These are phyloP conservation scores for Xylaria hypoxylon DNA, from an alignment of 2,329 filamentous ascomycete genomes.

Conservation along the genomic window DNA sequence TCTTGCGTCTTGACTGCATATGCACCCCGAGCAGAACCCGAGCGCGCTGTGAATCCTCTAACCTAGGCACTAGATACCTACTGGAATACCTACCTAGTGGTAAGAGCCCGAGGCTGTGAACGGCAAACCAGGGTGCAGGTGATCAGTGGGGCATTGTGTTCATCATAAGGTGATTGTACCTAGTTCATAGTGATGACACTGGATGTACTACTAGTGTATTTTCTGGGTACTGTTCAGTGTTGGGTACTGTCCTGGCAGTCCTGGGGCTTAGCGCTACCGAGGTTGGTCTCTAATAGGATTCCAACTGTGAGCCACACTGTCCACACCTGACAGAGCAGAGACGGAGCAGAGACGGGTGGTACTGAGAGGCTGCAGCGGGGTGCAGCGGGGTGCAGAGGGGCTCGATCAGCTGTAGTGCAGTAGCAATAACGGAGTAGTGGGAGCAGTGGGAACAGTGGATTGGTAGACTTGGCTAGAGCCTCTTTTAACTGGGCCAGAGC, in stretches of 20 bases:
- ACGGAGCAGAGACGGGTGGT: too few relatives aligned
- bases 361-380: too few relatives aligned
- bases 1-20: background rate
- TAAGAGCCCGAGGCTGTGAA: too few relatives aligned
- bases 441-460: too few relatives aligned
- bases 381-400: too few relatives aligned
- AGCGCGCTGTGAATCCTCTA: background rate
- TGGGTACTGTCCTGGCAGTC: background rate
- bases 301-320: background rate
- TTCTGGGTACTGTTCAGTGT: background rate
- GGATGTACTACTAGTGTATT: background rate
- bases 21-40: background rate
- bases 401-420: background rate
- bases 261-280: conserved; percentile 1
- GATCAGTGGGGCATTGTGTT: background rate
- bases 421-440: background rate
- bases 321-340: conserved; percentile 3
- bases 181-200: conserved; percentile 1
- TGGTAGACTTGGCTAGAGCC: background rate
- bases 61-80: too few relatives aligned
- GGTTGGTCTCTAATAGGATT: background rate
- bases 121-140: too few relatives aligned
- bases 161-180: conserved; percentile 1
- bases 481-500: conserved; percentile 6
- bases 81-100: too few relatives aligned